Evolutionary conservation across 2,329 filamentous ascomycete genomes (phyloP).

Genomic region (Colletotrichum graminicola): DNA sequence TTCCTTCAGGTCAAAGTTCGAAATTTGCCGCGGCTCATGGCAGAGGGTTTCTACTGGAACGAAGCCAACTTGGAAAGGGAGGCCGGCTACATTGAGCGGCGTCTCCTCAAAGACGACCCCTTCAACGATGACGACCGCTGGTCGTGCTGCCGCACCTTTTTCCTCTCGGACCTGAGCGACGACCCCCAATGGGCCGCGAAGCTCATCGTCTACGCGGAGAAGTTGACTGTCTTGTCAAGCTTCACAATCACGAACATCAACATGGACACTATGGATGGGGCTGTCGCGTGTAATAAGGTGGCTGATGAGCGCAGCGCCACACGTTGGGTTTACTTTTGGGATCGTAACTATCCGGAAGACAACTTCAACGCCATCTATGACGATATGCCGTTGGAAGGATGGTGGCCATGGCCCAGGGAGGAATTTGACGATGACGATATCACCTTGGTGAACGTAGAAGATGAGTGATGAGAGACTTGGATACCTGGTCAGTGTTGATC

Average conservation of each 20-base stretch:
- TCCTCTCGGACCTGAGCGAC: not conserved
- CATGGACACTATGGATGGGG: not conserved
- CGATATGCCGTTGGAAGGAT: conserved; percentile 34
- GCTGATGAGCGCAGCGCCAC: rapidly evolving
- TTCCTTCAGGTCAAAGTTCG: not conserved
- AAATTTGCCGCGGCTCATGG: conserved; percentile 10
- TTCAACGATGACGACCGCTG: not conserved
- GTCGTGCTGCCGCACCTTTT: conserved; percentile 8
- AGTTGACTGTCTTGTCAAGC: rapidly evolving
- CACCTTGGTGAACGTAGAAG: too few relatives aligned
- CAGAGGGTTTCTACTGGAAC: conserved; percentile 25
- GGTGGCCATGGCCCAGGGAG: conserved; percentile 39
- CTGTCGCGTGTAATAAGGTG: not conserved
- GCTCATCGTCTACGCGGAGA: not conserved
- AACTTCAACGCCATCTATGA: conserved; percentile 31
- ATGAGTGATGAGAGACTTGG: too few relatives aligned
- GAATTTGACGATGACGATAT: not conserved
- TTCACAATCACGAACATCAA: not conserved
- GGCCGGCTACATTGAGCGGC: not conserved
- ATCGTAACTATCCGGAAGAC: rapidly evolving
- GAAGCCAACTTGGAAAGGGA: not conserved
- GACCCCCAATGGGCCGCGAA: conserved; percentile 4
- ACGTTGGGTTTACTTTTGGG: not conserved
- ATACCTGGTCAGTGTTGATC: not conserved
- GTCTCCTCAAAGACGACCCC: not conserved